Evolutionary conservation across 139 green algal species (phyloP).

Genomic region (Picochlorum sp.): DNA sequence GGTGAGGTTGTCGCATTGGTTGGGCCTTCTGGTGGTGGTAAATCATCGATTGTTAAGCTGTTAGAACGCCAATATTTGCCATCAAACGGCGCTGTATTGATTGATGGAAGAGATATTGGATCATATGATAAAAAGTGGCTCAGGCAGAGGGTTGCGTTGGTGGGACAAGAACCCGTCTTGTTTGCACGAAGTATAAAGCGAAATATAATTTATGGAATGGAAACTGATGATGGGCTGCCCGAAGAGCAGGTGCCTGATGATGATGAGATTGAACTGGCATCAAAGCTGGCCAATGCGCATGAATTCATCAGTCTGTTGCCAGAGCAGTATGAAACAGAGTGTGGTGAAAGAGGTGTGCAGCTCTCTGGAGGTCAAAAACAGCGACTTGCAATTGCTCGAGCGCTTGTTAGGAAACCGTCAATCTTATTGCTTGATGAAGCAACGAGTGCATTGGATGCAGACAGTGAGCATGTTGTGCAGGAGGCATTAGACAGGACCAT

Average conservation of each 20-base stretch:
- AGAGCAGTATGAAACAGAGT: slow-evolving; percentile 74
- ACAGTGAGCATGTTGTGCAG: slow-evolving; percentile 76
- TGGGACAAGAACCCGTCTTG: slow-evolving; percentile 79
- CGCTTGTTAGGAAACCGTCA: slow-evolving; percentile 65
- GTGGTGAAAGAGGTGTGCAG: slow-evolving; percentile 69
- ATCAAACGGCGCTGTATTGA: slow-evolving; percentile 40
- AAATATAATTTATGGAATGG: slow-evolving; percentile 79
- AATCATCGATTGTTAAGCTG: slow-evolving; percentile 84
- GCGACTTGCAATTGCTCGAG: slow-evolving; percentile 87
- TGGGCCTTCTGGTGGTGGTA: slow-evolving; percentile 72
- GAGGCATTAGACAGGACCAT: slow-evolving; percentile 83
- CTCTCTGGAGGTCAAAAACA: slow-evolving; percentile 84
- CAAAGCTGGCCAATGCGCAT: slow-evolving; percentile 61
- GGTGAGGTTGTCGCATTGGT: slow-evolving; percentile 79
- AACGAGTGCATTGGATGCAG: slow-evolving; percentile 68
- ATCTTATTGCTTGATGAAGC: slow-evolving; percentile 93
- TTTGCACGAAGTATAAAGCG: slow-evolving; percentile 64
- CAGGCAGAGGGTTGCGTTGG: slow-evolving; percentile 39
- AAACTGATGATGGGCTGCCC: slow-evolving; percentile 41
- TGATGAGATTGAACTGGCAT: slow-evolving; percentile 25
- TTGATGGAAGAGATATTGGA: slow-evolving; percentile 67
- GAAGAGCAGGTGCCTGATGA: slow-evolving; percentile 18
- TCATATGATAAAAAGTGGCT: slow-evolving; percentile 57
- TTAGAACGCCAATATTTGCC: slow-evolving; percentile 87
- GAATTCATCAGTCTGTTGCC: slow-evolving; percentile 72